Conservation (phyloP, 345 rosid species). For the Linum usitatissimum region DNA sequence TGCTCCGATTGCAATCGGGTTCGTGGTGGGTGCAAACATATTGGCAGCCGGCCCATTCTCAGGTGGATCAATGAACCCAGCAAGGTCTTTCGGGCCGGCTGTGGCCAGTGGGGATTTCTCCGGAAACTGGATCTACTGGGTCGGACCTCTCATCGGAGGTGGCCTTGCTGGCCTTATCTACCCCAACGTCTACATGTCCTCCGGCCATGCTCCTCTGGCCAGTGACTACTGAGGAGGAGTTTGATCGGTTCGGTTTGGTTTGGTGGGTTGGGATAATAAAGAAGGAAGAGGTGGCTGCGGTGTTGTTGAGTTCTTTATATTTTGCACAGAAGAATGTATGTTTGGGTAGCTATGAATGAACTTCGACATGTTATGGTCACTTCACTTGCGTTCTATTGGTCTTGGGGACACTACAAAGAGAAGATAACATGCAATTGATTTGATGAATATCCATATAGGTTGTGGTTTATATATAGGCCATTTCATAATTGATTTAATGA, state of each 20-base stretch:
- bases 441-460: no score
- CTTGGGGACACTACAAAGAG: no score
- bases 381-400: background rate
- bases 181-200: slow-evolving; percentile 47
- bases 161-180: slow-evolving; percentile 75
- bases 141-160: slow-evolving; percentile 77
- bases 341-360: background rate
- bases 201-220: slow-evolving; percentile 45
- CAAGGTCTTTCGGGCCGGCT: slow-evolving; percentile 91
- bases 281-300: background rate
- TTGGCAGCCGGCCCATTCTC: slow-evolving; percentile 94
- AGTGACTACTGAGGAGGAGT: slow-evolving; percentile 26
- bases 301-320: background rate
- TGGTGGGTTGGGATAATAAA: background rate
- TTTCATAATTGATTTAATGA: no score
- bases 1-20: slow-evolving; percentile 86
- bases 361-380: slow-evolving; percentile 6
- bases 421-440: no score
- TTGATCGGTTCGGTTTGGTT: background rate
- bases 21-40: slow-evolving; percentile 94
- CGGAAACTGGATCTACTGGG: slow-evolving; percentile 91
- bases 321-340: background rate
- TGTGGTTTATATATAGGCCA: no score
- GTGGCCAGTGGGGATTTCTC: slow-evolving; percentile 73
- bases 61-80: slow-evolving; percentile 97